Evolutionary conservation across 768 basidiomycete genomes (phyloP).

Genomic region (Tylopilus plumbeoviolaceoides): DNA sequence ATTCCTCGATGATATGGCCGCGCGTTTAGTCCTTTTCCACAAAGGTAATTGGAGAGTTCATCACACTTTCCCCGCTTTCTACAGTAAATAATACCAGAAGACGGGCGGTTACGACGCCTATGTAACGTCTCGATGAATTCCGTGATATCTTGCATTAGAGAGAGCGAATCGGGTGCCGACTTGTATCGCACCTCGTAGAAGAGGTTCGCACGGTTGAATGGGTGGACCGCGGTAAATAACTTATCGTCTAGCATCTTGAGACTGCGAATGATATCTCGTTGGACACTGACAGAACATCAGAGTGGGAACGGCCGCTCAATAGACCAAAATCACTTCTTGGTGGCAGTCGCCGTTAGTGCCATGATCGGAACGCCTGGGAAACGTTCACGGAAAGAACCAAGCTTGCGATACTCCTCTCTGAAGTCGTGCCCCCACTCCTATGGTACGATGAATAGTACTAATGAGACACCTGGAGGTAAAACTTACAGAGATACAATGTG

Average conservation of each 20-base stretch:
- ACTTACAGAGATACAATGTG: constrained; percentile 77
- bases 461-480: neutral
- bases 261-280: constrained; percentile 64
- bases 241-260: constrained; percentile 55
- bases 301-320: neutral
- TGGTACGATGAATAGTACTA: neutral
- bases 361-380: constrained; percentile 76
- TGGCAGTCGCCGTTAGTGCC: constrained; percentile 85
- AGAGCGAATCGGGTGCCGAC: constrained; percentile 43
- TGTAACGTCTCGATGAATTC: constrained; percentile 66
- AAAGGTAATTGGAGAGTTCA: constrained; percentile 59
- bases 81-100: constrained; percentile 78
- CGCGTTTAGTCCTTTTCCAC: constrained; percentile 61
- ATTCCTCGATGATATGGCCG: constrained; percentile 76
- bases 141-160: constrained; percentile 61
- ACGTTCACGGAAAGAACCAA: constrained; percentile 65
- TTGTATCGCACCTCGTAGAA: constrained; percentile 80
- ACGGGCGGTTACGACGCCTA: constrained; percentile 51
- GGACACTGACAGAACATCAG: constrained; percentile 48
- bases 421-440: constrained; percentile 89
- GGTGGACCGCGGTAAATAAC: constrained; percentile 64
- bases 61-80: constrained; percentile 65
- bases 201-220: constrained; percentile 76
- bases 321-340: constrained; percentile 43
- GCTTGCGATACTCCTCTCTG: constrained; percentile 64